Percentiles rank a stretch among this genome's conserved stretches.
Evolutionary conservation across 2,329 filamentous ascomycete species (phyloP).

Genomic region (Ceratocystis destructans): DNA sequence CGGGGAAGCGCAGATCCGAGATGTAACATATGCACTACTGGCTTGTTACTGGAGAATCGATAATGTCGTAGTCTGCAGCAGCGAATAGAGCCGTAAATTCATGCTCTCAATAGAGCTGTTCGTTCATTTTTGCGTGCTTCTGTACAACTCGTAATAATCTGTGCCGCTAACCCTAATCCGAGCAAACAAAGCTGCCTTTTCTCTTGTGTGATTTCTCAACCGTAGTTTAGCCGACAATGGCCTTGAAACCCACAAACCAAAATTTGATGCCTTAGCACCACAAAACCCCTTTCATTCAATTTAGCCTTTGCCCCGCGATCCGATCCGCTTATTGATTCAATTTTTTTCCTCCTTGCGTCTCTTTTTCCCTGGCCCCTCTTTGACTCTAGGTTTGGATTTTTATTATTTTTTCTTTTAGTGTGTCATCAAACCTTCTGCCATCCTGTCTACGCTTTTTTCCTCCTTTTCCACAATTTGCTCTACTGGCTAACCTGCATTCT

Average conservation of each 20-base stretch:
- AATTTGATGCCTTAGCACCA: not conserved
- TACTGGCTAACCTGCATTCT: conserved; percentile 13
- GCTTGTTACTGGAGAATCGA: not conserved
- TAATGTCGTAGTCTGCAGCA: not conserved
- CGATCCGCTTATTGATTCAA: conserved; percentile 2
- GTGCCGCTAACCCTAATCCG: not conserved
- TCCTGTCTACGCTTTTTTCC: conserved; percentile 14
- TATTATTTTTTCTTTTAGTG: conserved; percentile 10
- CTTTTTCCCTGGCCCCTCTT: conserved; percentile 19
- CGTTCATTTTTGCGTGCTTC: not conserved
- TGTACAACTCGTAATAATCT: not conserved
- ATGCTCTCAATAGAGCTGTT: not conserved
- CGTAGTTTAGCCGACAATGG: not conserved
- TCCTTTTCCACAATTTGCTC: conserved; percentile 17
- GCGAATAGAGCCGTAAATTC: not conserved
- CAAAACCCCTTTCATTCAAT: not conserved
- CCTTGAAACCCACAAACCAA: conserved; percentile 3
- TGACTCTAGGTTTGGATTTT: not conserved
- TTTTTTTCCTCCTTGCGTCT: conserved; percentile 19
- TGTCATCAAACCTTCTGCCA: conserved; percentile 5
- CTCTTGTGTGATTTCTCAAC: not conserved
- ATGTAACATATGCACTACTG: not conserved
- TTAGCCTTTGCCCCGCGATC: not conserved
- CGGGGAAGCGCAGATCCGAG: not conserved
- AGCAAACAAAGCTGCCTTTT: not conserved